Evolutionary conservation across 2,329 filamentous ascomycete genomes (phyloP).

Genomic region (Myriosclerotinia curreyana): DNA sequence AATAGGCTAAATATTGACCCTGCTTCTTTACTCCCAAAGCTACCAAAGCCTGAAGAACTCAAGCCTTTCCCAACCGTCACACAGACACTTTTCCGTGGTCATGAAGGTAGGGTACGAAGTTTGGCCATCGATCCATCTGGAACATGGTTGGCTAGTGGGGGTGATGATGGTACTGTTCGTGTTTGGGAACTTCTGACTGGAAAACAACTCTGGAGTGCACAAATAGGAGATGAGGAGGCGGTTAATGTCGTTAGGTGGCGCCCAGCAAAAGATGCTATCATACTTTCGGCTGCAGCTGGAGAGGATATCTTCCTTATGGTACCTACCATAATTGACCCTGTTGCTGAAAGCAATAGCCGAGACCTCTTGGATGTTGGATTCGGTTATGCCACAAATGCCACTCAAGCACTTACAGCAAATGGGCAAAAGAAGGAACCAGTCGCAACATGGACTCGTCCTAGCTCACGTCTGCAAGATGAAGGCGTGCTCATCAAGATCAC

Average conservation of each 20-base stretch:
- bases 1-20: conserved; percentile 97
- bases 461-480: conserved; percentile 67
- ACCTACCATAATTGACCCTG: conserved; percentile 68
- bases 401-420: conserved; percentile 50
- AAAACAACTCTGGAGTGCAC: conserved; percentile 81
- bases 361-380: conserved; percentile 85
- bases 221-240: conserved; percentile 72
- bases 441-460: conserved; percentile 81
- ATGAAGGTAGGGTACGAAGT: conserved; percentile 82
- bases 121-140: conserved; percentile 83
- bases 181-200: conserved; percentile 87
- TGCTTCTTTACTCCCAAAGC: conserved; percentile 83
- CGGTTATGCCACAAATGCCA: conserved; percentile 75
- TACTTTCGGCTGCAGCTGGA: conserved; percentile 79
- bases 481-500: conserved; percentile 79
- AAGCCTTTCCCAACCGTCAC: conserved; percentile 92
- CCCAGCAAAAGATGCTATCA: conserved; percentile 73
- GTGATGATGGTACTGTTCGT: conserved; percentile 88
- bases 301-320: conserved; percentile 85
- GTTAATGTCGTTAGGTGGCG: conserved; percentile 89
- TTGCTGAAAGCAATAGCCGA: conserved; percentile 69
- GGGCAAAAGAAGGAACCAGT: conserved; percentile 69
- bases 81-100: conserved; percentile 81
- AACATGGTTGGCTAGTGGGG: conserved; percentile 83
- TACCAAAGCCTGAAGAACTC: conserved; percentile 88